These are phyloP conservation scores for Deinandra increscens DNA, from an alignment of 129 eudicot genomes.

Conservation along the genomic window DNA sequence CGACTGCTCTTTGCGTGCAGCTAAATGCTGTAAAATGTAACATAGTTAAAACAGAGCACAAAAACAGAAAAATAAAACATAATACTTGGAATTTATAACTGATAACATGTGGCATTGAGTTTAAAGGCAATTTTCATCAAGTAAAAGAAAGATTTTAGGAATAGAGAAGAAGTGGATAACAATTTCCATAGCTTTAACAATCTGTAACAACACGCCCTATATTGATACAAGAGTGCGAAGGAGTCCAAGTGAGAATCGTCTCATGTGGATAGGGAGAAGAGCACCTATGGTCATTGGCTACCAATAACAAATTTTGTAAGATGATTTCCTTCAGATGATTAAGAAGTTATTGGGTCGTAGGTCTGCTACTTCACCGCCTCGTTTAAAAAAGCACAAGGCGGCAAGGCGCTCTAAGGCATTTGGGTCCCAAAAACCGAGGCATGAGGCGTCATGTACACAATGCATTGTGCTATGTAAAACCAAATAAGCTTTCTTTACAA, in stretches of 20 bases:
- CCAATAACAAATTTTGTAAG: constrained; percentile 4
- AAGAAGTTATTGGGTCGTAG: background rate
- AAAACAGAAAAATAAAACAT: background rate
- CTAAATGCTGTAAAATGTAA: constrained; percentile 53
- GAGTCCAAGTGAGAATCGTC: background rate
- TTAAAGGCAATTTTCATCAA: background rate
- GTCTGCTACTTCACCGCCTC: background rate
- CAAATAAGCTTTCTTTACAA: too few species aligned
- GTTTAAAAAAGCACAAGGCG: too few species aligned
- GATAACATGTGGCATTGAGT: background rate
- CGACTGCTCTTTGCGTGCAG: constrained; percentile 96
- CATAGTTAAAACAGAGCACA: background rate
- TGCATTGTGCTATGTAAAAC: too few species aligned
- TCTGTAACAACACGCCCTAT: background rate
- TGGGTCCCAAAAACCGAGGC: too few species aligned
- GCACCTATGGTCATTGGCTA: background rate
- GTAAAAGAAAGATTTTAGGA: background rate
- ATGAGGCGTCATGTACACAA: too few species aligned
- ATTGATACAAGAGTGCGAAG: constrained; percentile 1
- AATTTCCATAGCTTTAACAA: background rate
- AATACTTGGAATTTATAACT: background rate
- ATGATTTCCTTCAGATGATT: background rate
- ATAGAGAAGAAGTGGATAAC: background rate
- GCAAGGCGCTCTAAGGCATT: too few species aligned
- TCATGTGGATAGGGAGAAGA: background rate